phyloP scores from a whole-genome alignment of 768 basidiomycete species.

The Pholiota molesta region DNA sequence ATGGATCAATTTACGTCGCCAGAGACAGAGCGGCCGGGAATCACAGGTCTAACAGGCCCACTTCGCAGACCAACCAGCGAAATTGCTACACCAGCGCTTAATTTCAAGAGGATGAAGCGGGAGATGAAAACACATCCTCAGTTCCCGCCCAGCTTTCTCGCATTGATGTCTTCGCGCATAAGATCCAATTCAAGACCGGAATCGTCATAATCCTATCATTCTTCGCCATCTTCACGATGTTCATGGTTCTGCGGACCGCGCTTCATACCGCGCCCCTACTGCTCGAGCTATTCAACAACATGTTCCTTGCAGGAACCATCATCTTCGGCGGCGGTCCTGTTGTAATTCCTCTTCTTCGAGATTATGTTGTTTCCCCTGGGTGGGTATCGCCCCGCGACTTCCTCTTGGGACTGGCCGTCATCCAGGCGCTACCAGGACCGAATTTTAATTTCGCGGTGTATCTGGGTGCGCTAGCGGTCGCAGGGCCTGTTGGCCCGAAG shows the following conservation, averaged over 20 bases:
- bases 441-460: conserved; percentile 60
- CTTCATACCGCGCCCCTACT: conserved; percentile 29
- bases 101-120: background rate
- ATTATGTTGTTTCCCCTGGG: conserved; percentile 52
- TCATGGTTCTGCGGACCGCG: conserved; percentile 32
- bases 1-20: conserved; percentile 16
- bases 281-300: conserved; percentile 44
- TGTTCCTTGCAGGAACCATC: conserved; percentile 50
- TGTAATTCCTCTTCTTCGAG: conserved; percentile 54
- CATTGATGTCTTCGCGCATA: conserved; percentile 26
- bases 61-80: conserved; percentile 9
- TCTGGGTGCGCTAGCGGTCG: conserved; percentile 47
- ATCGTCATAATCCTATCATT: conserved; percentile 28
- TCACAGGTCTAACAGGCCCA: conserved; percentile 10
- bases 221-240: conserved; percentile 28
- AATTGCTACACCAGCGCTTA: background rate
- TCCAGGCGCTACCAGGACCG: conserved; percentile 54
- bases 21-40: conserved; percentile 1
- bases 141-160: conserved; percentile 9
- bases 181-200: conserved; percentile 29
- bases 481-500: conserved; percentile 24
- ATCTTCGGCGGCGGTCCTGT: conserved; percentile 61
- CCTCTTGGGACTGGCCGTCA: conserved; percentile 52
- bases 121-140: background rate
- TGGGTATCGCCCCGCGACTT: conserved; percentile 60